Evolutionary conservation across 257 asterid species (phyloP).

Genomic region (Plantago major): DNA sequence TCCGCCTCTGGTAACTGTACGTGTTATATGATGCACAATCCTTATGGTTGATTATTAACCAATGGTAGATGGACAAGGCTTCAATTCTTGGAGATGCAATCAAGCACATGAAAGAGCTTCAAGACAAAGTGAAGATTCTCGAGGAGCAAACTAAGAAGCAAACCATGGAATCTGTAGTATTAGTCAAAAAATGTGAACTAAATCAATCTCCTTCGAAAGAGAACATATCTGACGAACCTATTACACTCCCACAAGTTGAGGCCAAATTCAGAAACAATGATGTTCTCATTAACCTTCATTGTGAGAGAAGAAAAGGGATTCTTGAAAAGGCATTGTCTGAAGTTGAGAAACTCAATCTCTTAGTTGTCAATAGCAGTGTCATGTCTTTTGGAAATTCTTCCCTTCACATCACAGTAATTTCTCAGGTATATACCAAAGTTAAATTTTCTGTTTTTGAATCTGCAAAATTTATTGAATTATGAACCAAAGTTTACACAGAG

Average conservation of each 20-base stretch:
- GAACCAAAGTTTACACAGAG: no score
- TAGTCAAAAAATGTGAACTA: conserved; percentile 41
- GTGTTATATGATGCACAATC: neutral
- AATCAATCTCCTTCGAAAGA: conserved; percentile 26
- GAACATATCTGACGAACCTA: conserved; percentile 15
- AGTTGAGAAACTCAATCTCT: conserved; percentile 53
- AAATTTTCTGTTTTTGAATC: no score
- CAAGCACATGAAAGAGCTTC: conserved; percentile 74
- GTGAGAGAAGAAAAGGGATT: conserved; percentile 61
- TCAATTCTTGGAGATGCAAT: conserved; percentile 83
- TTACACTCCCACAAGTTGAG: conserved; percentile 57
- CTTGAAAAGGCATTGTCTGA: conserved; percentile 40
- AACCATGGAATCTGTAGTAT: conserved; percentile 41
- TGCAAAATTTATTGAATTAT: no score
- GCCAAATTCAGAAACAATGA: conserved; percentile 46
- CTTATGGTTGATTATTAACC: no score
- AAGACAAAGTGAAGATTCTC: conserved; percentile 54
- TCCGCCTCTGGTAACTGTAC: neutral
- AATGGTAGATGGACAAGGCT: conserved; percentile 73
- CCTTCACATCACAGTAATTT: conserved; percentile 54
- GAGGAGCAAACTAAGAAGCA: conserved; percentile 60
- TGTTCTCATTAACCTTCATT: conserved; percentile 56
- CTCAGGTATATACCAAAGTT: conserved; percentile 43
- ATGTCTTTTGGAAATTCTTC: conserved; percentile 60
- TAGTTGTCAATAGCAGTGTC: conserved; percentile 53